These are phyloP conservation scores for Paramyrothecium roridum DNA, from an alignment of 2,329 filamentous ascomycete species.

Conservation along the genomic window DNA sequence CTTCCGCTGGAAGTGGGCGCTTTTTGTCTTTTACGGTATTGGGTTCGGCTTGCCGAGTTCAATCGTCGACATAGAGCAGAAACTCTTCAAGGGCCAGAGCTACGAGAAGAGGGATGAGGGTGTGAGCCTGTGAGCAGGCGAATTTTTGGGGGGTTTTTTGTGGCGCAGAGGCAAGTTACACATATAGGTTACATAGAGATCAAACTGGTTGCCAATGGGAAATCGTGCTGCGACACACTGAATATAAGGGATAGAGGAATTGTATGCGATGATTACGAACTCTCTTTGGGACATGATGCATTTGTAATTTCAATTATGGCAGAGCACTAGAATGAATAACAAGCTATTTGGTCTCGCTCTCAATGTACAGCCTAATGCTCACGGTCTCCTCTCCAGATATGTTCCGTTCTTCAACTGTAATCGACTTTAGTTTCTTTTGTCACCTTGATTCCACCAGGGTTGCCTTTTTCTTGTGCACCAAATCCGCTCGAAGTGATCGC, in stretches of 20 bases:
- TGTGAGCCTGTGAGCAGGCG: constrained; percentile 10
- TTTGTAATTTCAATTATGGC: too few relatives aligned
- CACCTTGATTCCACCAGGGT: constrained; percentile 15
- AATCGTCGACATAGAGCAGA: constrained; percentile 65
- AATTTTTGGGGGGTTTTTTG: neutral
- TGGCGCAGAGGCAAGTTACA: neutral
- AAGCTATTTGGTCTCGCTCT: neutral
- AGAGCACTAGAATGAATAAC: too few relatives aligned
- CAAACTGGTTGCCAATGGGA: too few relatives aligned
- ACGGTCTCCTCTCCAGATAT: neutral
- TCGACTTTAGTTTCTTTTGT: constrained; percentile 19
- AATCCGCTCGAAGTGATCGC: constrained; percentile 16
- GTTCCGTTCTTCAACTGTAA: constrained; percentile 7
- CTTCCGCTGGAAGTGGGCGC: constrained; percentile 86
- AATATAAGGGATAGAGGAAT: too few relatives aligned
- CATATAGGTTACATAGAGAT: neutral
- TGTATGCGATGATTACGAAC: too few relatives aligned
- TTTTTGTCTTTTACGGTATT: constrained; percentile 78
- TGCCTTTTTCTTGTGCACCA: constrained; percentile 10
- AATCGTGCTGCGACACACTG: too few relatives aligned
- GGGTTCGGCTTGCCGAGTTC: constrained; percentile 62
- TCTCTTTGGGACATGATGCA: too few relatives aligned
- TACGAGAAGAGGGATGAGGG: constrained; percentile 16
- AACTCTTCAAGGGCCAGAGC: constrained; percentile 51
- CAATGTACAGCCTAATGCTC: neutral